These are phyloP conservation scores for Starmerella bacillaris DNA, from an alignment of 805 yeast species.

Conservation along the genomic window DNA sequence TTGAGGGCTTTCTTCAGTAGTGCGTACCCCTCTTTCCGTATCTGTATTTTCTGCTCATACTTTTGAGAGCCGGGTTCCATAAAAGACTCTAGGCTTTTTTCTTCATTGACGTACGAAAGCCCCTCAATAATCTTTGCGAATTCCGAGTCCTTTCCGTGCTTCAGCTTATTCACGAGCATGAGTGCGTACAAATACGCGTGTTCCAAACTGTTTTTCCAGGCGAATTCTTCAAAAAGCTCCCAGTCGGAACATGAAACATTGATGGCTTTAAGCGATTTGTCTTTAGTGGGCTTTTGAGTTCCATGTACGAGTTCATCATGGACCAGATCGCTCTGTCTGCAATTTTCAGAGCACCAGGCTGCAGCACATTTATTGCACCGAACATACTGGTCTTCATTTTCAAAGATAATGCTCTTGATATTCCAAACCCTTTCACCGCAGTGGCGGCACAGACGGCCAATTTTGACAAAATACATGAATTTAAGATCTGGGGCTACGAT, in stretches of 20 bases:
- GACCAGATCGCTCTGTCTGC: conserved; percentile 36
- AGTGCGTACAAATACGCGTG: conserved; percentile 50
- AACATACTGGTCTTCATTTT: too few species aligned
- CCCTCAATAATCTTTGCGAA: conserved; percentile 32
- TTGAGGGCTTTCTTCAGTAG: conserved; percentile 33
- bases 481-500: conserved; percentile 51
- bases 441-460: conserved; percentile 51
- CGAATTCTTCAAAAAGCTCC: conserved; percentile 39
- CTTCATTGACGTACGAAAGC: conserved; percentile 59
- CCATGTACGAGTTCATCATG: conserved; percentile 46
- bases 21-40: conserved; percentile 43
- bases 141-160: conserved; percentile 8
- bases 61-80: conserved; percentile 24
- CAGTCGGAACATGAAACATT: conserved; percentile 27
- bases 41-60: conserved; percentile 22
- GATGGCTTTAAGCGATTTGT: conserved; percentile 5
- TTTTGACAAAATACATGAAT: conserved; percentile 37
- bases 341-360: conserved; percentile 50
- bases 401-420: too few species aligned
- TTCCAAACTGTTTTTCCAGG: conserved; percentile 46
- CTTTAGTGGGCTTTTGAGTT: conserved; percentile 19
- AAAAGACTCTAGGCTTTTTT: conserved; percentile 39
- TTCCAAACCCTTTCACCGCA: conserved; percentile 37
- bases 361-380: conserved; percentile 47
- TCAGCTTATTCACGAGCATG: conserved; percentile 29